Evolutionary conservation across 164 flowering plant species (phyloP).

Genomic region (Euptelea pleiosperma): DNA sequence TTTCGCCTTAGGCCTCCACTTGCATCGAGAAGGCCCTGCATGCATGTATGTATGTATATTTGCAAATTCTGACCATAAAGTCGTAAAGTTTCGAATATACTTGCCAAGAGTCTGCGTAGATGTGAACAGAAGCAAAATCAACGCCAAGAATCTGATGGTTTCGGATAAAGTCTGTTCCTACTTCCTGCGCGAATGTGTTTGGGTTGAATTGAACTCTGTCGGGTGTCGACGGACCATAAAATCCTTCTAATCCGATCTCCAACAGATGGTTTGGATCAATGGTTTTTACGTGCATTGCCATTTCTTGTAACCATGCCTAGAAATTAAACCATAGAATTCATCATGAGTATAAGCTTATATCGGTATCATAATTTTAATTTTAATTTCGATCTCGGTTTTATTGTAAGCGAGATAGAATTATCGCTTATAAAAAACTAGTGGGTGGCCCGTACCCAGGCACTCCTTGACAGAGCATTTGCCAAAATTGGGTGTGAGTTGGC

Average conservation of each 20-base stretch:
- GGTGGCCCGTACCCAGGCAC: no score
- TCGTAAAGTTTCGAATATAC: slow-evolving; percentile 1
- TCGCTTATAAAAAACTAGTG: no score
- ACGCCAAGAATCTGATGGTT: slow-evolving; percentile 72
- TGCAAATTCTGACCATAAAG: no score
- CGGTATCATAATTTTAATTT: no score
- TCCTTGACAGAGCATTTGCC: no score
- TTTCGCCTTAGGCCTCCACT: no score
- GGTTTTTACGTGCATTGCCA: slow-evolving; percentile 73
- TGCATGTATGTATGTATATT: background rate
- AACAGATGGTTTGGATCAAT: slow-evolving; percentile 73
- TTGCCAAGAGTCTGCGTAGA: slow-evolving; percentile 82
- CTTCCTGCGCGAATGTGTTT: slow-evolving; percentile 63
- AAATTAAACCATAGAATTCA: background rate
- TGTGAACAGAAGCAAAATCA: slow-evolving; percentile 92
- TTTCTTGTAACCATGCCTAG: slow-evolving; percentile 81
- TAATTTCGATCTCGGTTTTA: no score
- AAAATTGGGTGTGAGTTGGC: no score
- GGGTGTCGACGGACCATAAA: slow-evolving; percentile 79
- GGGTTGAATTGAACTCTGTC: slow-evolving; percentile 65
- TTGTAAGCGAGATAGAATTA: no score
- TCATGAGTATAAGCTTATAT: no score
- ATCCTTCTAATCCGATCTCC: slow-evolving; percentile 88
- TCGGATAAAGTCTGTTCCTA: slow-evolving; percentile 88
- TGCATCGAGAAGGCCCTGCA: no score